Evolutionary conservation across 371 early-diverging fungal genomes (phyloP).

Genomic region (Zancudomyces culisetae): DNA sequence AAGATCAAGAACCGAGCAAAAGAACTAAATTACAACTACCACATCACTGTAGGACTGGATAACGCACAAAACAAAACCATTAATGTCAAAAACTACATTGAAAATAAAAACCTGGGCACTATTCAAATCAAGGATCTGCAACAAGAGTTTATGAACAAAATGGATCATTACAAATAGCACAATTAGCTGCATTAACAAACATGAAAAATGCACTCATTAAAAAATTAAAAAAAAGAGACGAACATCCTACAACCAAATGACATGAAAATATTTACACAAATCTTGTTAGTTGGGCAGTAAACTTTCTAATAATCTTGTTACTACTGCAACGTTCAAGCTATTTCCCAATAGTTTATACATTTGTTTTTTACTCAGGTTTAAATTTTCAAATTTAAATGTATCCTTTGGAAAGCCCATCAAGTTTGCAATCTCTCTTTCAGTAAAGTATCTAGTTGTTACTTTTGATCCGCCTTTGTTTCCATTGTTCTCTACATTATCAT

Average conservation of each 20-base stretch:
- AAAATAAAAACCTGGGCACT: conserved; percentile 10
- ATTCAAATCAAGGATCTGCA: conserved; percentile 9
- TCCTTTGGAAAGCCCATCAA: conserved; percentile 59
- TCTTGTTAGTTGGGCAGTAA: too few relatives aligned
- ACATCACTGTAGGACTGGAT: conserved; percentile 21
- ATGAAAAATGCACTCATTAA: too few relatives aligned
- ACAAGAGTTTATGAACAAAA: conserved; percentile 13
- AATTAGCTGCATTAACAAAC: background rate
- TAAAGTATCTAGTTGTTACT: conserved; percentile 49
- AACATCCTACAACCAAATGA: too few relatives aligned
- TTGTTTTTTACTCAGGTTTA: conserved; percentile 19
- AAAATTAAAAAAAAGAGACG: too few relatives aligned
- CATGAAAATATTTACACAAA: too few relatives aligned
- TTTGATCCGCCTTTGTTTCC: conserved; percentile 13
- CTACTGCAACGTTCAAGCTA: conserved; percentile 49
- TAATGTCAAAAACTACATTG: conserved; percentile 12
- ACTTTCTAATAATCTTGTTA: conserved; percentile 16
- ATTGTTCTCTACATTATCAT: too few relatives aligned
- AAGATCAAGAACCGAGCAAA: conserved; percentile 78
- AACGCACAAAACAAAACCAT: conserved; percentile 13
- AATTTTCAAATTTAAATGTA: background rate
- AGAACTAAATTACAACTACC: conserved; percentile 18
- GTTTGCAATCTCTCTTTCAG: conserved; percentile 51
- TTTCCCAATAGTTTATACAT: conserved; percentile 50
- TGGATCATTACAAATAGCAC: conserved; percentile 9